Base-by-base conservation (phyloP, 208 protist species). In the Wallacemonas sp. region DNA sequence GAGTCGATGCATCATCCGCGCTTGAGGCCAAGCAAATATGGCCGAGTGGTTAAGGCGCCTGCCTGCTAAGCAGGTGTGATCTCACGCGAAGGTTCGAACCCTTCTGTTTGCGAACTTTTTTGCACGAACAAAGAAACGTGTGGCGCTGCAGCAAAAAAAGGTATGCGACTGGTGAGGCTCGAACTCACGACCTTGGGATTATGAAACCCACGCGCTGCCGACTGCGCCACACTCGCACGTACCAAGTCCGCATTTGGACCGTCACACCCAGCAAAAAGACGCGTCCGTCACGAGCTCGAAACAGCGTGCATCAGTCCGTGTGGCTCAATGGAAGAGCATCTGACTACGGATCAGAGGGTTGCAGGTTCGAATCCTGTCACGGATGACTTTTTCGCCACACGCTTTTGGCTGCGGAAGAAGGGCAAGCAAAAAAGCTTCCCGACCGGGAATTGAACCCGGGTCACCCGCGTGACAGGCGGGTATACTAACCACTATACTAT, bases 131-230 rank as follows among this genome's bases (percentile, higher is more conserved):
- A 14, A 5, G 19, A 23, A 5, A 23, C 19, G 9, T 47, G 75
- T 80, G 66, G 76, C 72, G 74, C 17, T 4, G 4, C n/a, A 24
- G 47, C 23, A 11, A 24, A 74, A 77, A 78, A 77, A 85, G 44
- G 54, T 44, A 61, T 82, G 76, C 75, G 72, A 80, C 65, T 69
- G 78, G 78, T 85, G 82, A 92, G 85, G 83, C 77, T 95, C 85
- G 90, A 92, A 94, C 91, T 96, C 83, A 96, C 91, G 88, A 94
- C 88, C 91, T 96, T 96, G 85, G 91, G 91, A 90, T 96, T 96
- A 96, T 96, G 91, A 96, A 76, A 94, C 91, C 88, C 85, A 96
- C 91, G 91, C 91, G 91, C 91, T 96, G 88, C 91, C 88, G 91
- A 94, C 91, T 94, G 91, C 91, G 91, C 91, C 84, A 96, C 78